phyloP scores from a whole-genome alignment of 306 rosid species.

The Medicago ruthenica region DNA sequence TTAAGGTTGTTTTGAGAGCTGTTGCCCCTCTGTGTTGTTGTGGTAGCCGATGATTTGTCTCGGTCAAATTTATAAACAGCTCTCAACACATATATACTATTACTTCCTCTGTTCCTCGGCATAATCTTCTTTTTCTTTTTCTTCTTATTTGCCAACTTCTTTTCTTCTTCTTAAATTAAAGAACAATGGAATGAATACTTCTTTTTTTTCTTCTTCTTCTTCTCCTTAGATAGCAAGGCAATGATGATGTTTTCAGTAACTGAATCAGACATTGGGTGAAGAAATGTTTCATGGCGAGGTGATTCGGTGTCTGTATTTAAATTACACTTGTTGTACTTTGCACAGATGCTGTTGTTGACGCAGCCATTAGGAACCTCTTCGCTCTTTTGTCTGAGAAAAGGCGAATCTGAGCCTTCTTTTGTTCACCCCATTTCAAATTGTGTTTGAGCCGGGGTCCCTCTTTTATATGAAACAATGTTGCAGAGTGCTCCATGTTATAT shows the following conservation, averaged over 20 bases:
- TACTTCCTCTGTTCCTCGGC: neutral
- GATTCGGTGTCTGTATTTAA: slow-evolving; percentile 22
- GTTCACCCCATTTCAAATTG: neutral
- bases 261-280: slow-evolving; percentile 35
- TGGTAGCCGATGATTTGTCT: neutral
- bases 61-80: neutral
- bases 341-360: slow-evolving; percentile 9
- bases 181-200: neutral
- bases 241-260: slow-evolving; percentile 41
- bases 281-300: slow-evolving; percentile 38
- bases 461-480: neutral
- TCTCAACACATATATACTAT: neutral
- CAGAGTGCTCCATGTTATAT: neutral
- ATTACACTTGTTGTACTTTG: slow-evolving; percentile 1
- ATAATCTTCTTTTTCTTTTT: neutral
- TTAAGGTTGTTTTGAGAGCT: neutral
- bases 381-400: slow-evolving; percentile 37
- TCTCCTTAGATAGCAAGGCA: slow-evolving; percentile 29
- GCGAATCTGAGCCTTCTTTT: slow-evolving; percentile 45
- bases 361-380: slow-evolving; percentile 19
- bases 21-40: neutral
- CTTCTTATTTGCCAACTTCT: too few species aligned
- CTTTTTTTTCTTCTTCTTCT: neutral
- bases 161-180: too few species aligned
- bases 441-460: neutral